Evolutionary conservation across 2,329 filamentous ascomycete species (phyloP), one percentile per base, ranked within the genome.

Genomic region (Orbilia ellipsospora): DNA sequence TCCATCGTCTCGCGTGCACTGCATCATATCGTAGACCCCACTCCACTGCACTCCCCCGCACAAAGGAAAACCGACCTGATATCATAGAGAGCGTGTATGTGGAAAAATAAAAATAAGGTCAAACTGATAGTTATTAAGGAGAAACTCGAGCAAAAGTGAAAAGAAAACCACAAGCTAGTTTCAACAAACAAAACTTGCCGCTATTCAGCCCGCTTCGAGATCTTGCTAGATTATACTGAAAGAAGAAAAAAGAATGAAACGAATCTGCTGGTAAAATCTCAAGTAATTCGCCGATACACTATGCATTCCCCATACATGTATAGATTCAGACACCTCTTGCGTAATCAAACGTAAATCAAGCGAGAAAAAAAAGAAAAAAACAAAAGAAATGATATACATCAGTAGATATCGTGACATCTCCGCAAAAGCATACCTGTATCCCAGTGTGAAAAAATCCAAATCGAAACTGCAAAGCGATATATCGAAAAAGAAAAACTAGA

Each of bases 261-360:
- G 2, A 57, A 66, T 54, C 6, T 72, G 48, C 44, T 15, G 54
- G 66, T 77, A 78, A 77, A 73, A 57, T 79, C 80, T 80, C 80
- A 81, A 79, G 79, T 81, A 81, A 78, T 68, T 60, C 70, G 77
- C 69, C 77, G 70, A 66, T 65, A 77, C 66, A 72, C 62, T 73
- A 70, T 70, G 66, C 68, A 77, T 66, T 72, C 73, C 66, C 73
- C 73, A 36, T 66, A 76, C 57, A 76, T 75, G 65, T 70, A 64
- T 67, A 70, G 54, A 40, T 57, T 63, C 54, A 72, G 44, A 70
- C 59, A 70, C 59, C 67, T 64, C 31, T 36, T 52, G 42, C 26
- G 45, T 40, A 18, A 48, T 15, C 7, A 61, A 57, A 68, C 31
- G 5, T 10, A 36, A 36, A 36, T 36, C 31, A 51, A 28, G 31